Evolutionary conservation across 768 basidiomycete species (phyloP), one percentile per base, ranked within the genome.

Genomic region (Termitomyces sp.): DNA sequence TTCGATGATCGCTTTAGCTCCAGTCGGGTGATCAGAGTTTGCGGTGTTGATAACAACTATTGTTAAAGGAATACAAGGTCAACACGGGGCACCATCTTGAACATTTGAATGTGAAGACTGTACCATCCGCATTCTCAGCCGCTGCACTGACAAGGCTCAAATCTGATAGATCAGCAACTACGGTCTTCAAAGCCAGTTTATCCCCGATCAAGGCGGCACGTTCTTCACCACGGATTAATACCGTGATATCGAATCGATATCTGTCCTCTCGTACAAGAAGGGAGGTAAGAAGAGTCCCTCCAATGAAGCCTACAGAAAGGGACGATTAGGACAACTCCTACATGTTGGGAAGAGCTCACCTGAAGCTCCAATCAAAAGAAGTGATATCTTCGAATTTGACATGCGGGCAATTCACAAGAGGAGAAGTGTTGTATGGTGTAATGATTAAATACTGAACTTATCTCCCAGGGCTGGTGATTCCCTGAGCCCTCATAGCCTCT

Each of bases 71-170:
- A 18, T 20, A 26, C 6, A 26, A 50, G 18, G 4, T 47, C 18
- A 46, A 16, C 6, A 13, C n/a, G 38, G 16, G 16, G 20, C 10
- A 14, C 6, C 18, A 38, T 32, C n/a, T 38, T 16, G 2, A 24
- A 8, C 9, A n/a, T 42, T 42, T n/a, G 40, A 26, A 20, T 10
- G 3, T 42, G 20, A 10, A 56, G 22, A 48, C 5, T n/a, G 6
- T 48, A 62, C 61, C 58, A 55, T 62, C 61, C 4, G 61, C 58
- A 26, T 59, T 57, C 43, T 62, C 61, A 26, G 61, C 61, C 16
- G 58, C 58, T 33, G 61, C 58, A 30, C 32, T 48, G 16, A 62
- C 30, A 28, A 59, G n/a, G 18, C 38, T 49, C 14, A 13, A 33
- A 16, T 59, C 58, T 9, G 58, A 59, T 35, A 62, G 46, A 24